A percentile compares a stretch with the other conserved stretches of the same genome.
Evolutionary conservation across 225 moss, liverwort and hornwort species (phyloP).

Genomic region (Bryoerythrophyllum caledonicum): DNA sequence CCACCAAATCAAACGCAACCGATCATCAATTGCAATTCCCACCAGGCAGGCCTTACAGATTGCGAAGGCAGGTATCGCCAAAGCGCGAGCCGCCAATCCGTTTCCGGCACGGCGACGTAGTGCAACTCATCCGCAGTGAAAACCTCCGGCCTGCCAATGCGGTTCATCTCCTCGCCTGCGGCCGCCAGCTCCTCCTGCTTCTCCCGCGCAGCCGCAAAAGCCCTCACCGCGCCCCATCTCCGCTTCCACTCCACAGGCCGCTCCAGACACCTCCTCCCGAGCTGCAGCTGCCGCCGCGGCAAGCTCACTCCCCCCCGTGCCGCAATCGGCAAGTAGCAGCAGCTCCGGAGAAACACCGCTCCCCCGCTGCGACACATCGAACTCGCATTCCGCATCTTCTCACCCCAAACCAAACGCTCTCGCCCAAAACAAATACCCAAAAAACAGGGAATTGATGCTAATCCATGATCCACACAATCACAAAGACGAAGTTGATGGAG

Average conservation of each 20-base stretch:
- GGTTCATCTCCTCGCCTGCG: constrained; percentile 34
- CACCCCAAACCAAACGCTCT: background rate
- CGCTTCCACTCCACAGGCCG: constrained; percentile 36
- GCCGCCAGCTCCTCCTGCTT: constrained; percentile 29
- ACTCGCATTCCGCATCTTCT: constrained; percentile 48
- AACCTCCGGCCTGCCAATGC: constrained; percentile 70
- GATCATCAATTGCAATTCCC: background rate
- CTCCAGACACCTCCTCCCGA: constrained; percentile 10
- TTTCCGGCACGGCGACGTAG: constrained; percentile 82
- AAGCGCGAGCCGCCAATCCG: constrained; percentile 83
- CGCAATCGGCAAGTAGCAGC: constrained; percentile 18
- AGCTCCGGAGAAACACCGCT: constrained; percentile 43
- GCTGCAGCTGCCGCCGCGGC: constrained; percentile 23
- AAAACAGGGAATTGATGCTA: too few relatives aligned
- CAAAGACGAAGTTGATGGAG: too few relatives aligned
- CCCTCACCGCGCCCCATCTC: constrained; percentile 30
- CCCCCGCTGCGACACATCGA: constrained; percentile 49
- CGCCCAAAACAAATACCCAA: too few relatives aligned
- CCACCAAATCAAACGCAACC: background rate
- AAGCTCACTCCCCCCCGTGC: constrained; percentile 16
- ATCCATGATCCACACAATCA: too few relatives aligned
- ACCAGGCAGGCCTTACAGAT: constrained; percentile 45
- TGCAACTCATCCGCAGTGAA: constrained; percentile 95
- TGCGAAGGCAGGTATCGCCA: constrained; percentile 83
- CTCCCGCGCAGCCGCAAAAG: constrained; percentile 35